Percentiles rank a stretch among this genome's conserved stretches.
Conservation (phyloP, 164 flowering plant species). For the Dillenia suffruticosa region DNA sequence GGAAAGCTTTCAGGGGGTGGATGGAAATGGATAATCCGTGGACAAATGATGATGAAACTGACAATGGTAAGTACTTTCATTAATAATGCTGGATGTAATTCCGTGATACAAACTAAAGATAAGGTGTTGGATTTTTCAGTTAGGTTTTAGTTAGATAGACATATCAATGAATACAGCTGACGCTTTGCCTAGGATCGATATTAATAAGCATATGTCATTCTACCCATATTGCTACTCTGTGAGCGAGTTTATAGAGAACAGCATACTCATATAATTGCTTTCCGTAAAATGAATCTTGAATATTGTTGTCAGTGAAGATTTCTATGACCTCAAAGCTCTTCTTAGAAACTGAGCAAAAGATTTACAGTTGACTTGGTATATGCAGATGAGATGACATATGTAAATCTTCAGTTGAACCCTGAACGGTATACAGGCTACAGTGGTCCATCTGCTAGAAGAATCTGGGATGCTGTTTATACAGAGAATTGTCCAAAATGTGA, state of each 20-base stretch:
- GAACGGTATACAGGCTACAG: conserved; percentile 91
- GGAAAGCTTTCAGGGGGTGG: conserved; percentile 91
- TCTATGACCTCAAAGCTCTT: no score
- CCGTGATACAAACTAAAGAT: background rate
- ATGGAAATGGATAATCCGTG: conserved; percentile 88
- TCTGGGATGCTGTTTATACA: conserved; percentile 91
- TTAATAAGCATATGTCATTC: no score
- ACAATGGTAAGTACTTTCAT: conserved; percentile 54
- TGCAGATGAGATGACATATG: conserved; percentile 95
- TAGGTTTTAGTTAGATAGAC: no score
- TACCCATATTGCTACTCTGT: no score
- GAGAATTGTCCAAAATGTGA: conserved; percentile 93
- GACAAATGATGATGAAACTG: conserved; percentile 97
- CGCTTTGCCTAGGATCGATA: no score
- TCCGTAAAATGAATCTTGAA: no score
- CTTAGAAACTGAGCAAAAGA: no score
- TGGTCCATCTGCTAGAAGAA: conserved; percentile 93
- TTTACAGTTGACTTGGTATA: background rate
- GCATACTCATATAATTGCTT: no score
- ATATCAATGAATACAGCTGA: no score
- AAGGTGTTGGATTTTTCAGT: background rate
- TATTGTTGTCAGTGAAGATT: no score
- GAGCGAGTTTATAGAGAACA: no score
- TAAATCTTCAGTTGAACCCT: conserved; percentile 86
- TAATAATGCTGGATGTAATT: background rate